Evolutionary conservation across 2,329 filamentous ascomycete genomes (phyloP), one percentile per base, ranked within the genome.

Genomic region (Mariannaea elegans): DNA sequence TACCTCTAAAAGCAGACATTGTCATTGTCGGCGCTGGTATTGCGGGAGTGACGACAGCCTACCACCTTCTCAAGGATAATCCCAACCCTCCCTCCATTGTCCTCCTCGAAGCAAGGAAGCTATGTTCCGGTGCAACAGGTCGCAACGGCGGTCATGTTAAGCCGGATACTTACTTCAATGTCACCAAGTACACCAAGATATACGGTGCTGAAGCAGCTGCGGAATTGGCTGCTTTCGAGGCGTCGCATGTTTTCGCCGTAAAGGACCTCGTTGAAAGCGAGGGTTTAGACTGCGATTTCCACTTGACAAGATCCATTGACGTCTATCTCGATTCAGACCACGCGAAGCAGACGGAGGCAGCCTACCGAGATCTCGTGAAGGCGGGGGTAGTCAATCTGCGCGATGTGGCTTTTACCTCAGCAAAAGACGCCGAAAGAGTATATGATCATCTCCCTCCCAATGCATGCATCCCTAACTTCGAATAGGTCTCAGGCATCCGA

Each of bases 1-100:
- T 84, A 1, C 81, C 80, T 0, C 41, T 64, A 1, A 63, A 75
- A 29, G 74, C 72, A 31, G 80, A 83, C 56, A 75, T 84, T 45
- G 74, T 78, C 31, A 78, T 84, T 44, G 74, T 84, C 10, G 61
- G 61, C 12, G 59, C 19, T 13, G 61, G 61, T 3, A 32, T 58
- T 10, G 32, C 61, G 0, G 61, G 82, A 77, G 75, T 78, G 1
- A 74, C 75, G 3, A 77, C 78, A 7, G 79, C 77, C 0, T 81
- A 81, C 50, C 76, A 82, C 61, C 72, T 76, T 13, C 62, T 75
- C 18, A 62, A 70, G 27, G 48, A 56, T 21, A 52, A 45, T 59
- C 56, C 55, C 21, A 59, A 27, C 46, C 58, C n/a, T 23, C 68
- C 70, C 1, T 65, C 59, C 1, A 69, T 77, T n/a, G 66, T 69